These are phyloP conservation scores for Tilletia horrida DNA, from an alignment of 1,284 basidiomycete genomes.

Conservation along the genomic window DNA sequence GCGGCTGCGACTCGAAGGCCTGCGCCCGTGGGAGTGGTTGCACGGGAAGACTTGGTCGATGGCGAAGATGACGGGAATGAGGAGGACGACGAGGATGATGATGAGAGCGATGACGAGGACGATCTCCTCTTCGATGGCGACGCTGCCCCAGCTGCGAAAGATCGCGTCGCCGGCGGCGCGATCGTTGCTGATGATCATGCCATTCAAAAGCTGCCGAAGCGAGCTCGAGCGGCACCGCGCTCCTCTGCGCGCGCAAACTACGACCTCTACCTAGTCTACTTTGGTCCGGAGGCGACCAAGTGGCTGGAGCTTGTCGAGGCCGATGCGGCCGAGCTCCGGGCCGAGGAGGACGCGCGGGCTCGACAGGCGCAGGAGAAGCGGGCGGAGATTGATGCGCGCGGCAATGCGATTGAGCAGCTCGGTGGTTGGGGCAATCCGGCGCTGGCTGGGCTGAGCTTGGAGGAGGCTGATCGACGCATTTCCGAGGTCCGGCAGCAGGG, in stretches of 20 bases:
- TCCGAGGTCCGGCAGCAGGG: background rate
- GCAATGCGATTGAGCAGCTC: background rate
- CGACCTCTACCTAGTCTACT: conserved; percentile 11
- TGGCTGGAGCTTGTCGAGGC: background rate
- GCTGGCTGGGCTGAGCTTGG: background rate
- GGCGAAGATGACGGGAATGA: conserved; percentile 16
- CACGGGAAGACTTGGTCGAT: conserved; percentile 6
- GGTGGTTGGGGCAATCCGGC: conserved; percentile 2
- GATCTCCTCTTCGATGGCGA: background rate
- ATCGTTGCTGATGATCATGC: background rate
- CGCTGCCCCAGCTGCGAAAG: background rate
- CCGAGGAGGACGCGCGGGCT: background rate
- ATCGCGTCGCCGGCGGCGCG: background rate
- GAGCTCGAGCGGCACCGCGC: no score
- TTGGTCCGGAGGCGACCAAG: background rate
- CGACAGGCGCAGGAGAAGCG: background rate
- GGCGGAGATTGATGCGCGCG: background rate
- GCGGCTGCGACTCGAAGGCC: background rate
- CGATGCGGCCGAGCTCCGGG: background rate
- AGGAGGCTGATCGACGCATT: background rate
- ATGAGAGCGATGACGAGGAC: conserved; percentile 4
- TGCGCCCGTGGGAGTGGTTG: background rate
- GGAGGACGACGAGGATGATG: conserved; percentile 13
- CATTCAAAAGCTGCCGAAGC: no score
- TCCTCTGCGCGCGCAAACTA: conserved; percentile 1